phyloP scores from a whole-genome alignment of 2,329 filamentous ascomycete species.

The Purpureocillium takamizusanense region DNA sequence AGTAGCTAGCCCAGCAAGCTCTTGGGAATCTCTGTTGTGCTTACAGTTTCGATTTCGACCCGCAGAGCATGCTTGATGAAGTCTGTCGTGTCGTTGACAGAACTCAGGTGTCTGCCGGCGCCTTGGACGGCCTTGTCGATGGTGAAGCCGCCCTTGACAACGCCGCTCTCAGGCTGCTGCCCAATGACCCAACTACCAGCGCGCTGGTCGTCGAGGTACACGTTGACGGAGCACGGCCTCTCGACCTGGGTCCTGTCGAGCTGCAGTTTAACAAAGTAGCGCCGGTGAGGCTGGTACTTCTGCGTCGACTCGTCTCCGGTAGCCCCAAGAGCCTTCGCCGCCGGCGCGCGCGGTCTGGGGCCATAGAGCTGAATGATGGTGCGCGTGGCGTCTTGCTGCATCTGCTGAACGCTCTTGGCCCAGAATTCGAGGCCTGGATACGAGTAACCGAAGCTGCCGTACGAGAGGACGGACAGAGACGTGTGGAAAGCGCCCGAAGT shows the following conservation, averaged over 20 bases:
- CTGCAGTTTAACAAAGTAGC: constrained; percentile 24
- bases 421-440: constrained; percentile 28
- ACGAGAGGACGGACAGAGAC: constrained; percentile 21
- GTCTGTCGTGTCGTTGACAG: constrained; percentile 13
- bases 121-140: constrained; percentile 56
- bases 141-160: constrained; percentile 23
- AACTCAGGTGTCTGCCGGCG: constrained; percentile 33
- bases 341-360: background rate
- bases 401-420: constrained; percentile 19
- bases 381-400: constrained; percentile 17
- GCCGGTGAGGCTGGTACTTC: constrained; percentile 9
- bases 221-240: constrained; percentile 23
- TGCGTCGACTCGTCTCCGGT: no score
- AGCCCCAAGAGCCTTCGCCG: no score
- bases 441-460: constrained; percentile 27
- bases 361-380: constrained; percentile 25
- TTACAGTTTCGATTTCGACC: constrained; percentile 24
- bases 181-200: constrained; percentile 27
- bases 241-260: constrained; percentile 25
- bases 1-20: background rate
- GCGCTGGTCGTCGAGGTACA: constrained; percentile 21
- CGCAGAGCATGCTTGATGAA: constrained; percentile 18
- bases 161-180: constrained; percentile 22
- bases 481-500: constrained; percentile 31
- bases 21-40: background rate